A percentile compares a stretch with the other conserved stretches of the same genome.
phyloP scores from a whole-genome alignment of 2,329 filamentous ascomycete species.

The Amylocarpus encephaloides region DNA sequence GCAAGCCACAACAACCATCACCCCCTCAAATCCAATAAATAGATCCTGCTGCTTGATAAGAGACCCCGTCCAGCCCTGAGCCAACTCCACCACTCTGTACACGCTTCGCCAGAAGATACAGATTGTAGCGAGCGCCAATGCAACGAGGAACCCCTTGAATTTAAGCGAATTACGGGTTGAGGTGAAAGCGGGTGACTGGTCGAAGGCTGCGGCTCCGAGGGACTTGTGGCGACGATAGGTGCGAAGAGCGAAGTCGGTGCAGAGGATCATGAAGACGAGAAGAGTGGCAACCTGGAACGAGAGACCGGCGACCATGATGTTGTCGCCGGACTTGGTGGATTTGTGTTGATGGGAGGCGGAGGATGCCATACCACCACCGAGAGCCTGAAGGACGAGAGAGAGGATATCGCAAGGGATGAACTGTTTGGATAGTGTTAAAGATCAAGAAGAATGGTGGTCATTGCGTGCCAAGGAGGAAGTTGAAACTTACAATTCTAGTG shows the following conservation, averaged over 20 bases:
- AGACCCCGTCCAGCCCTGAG: slow-evolving; percentile 38
- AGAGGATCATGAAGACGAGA: slow-evolving; percentile 30
- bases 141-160: slow-evolving; percentile 24
- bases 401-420: slow-evolving; percentile 60
- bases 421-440: slow-evolving; percentile 29
- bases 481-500: slow-evolving; percentile 41
- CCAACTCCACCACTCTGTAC: slow-evolving; percentile 52
- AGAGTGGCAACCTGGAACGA: slow-evolving; percentile 49
- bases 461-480: slow-evolving; percentile 17
- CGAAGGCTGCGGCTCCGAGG: slow-evolving; percentile 24
- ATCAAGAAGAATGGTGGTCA: too few species aligned
- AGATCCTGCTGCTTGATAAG: slow-evolving; percentile 20
- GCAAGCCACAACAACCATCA: slow-evolving; percentile 24
- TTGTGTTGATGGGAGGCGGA: slow-evolving; percentile 7
- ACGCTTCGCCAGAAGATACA: slow-evolving; percentile 50
- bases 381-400: slow-evolving; percentile 53
- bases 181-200: slow-evolving; percentile 13
- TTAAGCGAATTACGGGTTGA: slow-evolving; percentile 8
- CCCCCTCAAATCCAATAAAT: slow-evolving; percentile 29
- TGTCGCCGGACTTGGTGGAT: slow-evolving; percentile 38
- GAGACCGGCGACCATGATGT: slow-evolving; percentile 54
- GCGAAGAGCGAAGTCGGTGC: slow-evolving; percentile 16
- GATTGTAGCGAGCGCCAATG: slow-evolving; percentile 43
- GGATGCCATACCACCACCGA: slow-evolving; percentile 46
- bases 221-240: slow-evolving; percentile 11